These are phyloP conservation scores for Ambrosia hybrid DNA, from an alignment of 140 eudicot genomes.

Conservation along the genomic window DNA sequence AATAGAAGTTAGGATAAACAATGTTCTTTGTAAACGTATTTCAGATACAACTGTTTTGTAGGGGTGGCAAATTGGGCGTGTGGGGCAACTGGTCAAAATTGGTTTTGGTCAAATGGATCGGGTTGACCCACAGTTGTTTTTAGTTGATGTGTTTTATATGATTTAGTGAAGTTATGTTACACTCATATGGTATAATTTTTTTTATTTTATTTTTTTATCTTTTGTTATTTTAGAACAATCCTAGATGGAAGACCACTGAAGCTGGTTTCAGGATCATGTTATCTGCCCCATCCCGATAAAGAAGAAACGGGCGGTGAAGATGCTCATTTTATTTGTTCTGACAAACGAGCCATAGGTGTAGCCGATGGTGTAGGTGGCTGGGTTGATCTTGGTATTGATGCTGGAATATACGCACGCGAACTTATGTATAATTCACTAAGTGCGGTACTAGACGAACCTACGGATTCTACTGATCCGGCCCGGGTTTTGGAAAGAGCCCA, in stretches of 20 bases:
- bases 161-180: no score
- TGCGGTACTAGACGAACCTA: conserved; percentile 85
- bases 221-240: no score
- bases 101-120: no score
- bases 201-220: no score
- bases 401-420: conserved; percentile 89
- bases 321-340: conserved; percentile 85
- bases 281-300: conserved; percentile 91
- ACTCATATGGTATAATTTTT: no score
- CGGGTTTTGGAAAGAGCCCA: conserved; percentile 93
- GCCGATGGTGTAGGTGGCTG: conserved; percentile 99
- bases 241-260: conserved; percentile 39
- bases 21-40: no score
- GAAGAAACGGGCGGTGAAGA: conserved; percentile 96
- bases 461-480: conserved; percentile 75
- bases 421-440: conserved; percentile 80
- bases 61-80: no score
- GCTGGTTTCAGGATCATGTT: conserved; percentile 81
- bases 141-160: no score
- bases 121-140: no score
- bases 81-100: no score
- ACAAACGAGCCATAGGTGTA: conserved; percentile 88
- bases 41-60: no score
- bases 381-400: conserved; percentile 87
- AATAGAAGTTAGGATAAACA: no score